phyloP scores from a whole-genome alignment of 768 basidiomycete species.

The Paxillus ammoniavirescens region DNA sequence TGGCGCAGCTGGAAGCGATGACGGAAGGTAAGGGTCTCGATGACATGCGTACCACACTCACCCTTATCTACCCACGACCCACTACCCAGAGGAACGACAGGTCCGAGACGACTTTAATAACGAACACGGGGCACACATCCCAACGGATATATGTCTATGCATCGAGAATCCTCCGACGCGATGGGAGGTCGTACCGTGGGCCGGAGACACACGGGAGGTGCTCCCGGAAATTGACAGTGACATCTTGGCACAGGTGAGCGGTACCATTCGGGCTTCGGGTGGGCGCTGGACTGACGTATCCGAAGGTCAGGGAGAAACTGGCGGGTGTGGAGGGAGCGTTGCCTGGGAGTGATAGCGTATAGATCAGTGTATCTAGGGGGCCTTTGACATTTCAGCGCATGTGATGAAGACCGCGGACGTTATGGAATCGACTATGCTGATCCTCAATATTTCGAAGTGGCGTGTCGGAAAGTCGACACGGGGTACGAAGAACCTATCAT shows the following conservation, averaged over 20 bases:
- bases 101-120: conserved; percentile 67
- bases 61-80: neutral
- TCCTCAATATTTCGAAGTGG: too few species aligned
- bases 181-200: conserved; percentile 64
- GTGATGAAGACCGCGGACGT: too few species aligned
- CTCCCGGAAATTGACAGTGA: conserved; percentile 64
- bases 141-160: conserved; percentile 77
- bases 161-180: conserved; percentile 72
- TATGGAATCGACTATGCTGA: too few species aligned
- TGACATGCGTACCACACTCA: neutral
- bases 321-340: conserved; percentile 11
- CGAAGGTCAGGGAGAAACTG: conserved; percentile 32
- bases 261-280: neutral
- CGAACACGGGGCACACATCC: conserved; percentile 71
- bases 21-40: conserved; percentile 49
- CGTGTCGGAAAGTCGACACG: too few species aligned
- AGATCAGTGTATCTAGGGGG: neutral
- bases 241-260: conserved; percentile 52
- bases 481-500: too few species aligned
- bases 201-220: conserved; percentile 52
- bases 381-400: too few species aligned
- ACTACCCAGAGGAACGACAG: conserved; percentile 59
- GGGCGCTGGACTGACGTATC: neutral
- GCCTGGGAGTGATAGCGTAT: conserved; percentile 26
- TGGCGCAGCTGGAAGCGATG: conserved; percentile 61